Evolutionary conservation across 306 rosid genomes (phyloP).

Genomic region (Malus fusca): DNA sequence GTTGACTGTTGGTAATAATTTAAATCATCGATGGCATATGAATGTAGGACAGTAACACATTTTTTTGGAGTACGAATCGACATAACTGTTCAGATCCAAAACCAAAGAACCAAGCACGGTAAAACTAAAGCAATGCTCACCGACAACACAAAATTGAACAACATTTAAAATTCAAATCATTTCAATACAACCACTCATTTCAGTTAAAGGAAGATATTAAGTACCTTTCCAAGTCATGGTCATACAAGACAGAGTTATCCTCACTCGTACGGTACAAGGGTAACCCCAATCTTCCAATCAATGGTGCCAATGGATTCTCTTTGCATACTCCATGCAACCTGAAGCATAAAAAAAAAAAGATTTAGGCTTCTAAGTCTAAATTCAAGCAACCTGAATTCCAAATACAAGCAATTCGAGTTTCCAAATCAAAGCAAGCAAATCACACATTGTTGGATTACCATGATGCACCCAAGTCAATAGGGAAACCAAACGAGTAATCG

Average conservation of each 20-base stretch:
- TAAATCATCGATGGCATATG: not conserved
- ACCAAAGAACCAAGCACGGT: not conserved
- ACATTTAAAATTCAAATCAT: not conserved
- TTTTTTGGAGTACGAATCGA: not conserved
- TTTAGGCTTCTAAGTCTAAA: not conserved
- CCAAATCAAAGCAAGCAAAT: not conserved
- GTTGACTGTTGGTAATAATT: not conserved
- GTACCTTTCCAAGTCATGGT: slow-evolving; percentile 95
- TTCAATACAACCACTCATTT: not conserved
- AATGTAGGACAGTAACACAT: not conserved
- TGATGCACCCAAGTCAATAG: slow-evolving; percentile 93
- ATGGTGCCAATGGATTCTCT: slow-evolving; percentile 91
- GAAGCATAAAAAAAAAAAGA: not conserved
- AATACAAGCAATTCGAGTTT: not conserved
- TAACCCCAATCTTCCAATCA: slow-evolving; percentile 84
- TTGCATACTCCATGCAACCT: slow-evolving; percentile 98
- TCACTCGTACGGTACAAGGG: slow-evolving; percentile 94
- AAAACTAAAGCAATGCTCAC: not conserved
- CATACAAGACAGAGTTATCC: slow-evolving; percentile 94
- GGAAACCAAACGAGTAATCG: slow-evolving; percentile 93
- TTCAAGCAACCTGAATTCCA: not conserved
- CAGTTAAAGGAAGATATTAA: not conserved
- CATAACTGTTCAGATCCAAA: not conserved
- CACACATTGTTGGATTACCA: slow-evolving; percentile 43
- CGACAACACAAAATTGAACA: not conserved